Evolutionary conservation across 129 eudicot species (phyloP).

Genomic region (Kitagawia praeruptora): DNA sequence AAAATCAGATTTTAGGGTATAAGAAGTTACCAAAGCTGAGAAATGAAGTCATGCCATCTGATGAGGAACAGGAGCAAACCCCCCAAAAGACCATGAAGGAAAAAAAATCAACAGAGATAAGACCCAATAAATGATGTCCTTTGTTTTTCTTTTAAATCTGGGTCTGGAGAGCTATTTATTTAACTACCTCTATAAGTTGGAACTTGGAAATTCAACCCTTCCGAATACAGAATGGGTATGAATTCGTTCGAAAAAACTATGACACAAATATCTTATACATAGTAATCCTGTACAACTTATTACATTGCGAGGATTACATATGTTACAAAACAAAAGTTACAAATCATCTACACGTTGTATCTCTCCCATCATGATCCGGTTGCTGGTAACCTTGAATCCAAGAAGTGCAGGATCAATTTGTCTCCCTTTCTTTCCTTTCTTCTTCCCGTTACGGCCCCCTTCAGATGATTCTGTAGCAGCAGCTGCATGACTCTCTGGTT

Average conservation of each 20-base stretch:
- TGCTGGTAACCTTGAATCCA: constrained; percentile 27
- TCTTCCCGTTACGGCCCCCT: constrained; percentile 39
- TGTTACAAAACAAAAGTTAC: not conserved
- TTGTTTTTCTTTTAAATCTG: too few relatives aligned
- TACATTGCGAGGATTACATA: not conserved
- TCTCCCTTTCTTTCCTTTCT: constrained; percentile 61
- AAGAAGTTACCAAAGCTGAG: not conserved
- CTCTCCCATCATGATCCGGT: constrained; percentile 31
- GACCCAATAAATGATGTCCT: not conserved
- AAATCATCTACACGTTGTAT: constrained; percentile 21
- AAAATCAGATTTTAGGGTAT: not conserved
- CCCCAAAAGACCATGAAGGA: too few relatives aligned
- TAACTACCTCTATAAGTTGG: not conserved
- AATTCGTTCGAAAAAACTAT: not conserved
- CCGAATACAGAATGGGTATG: not conserved
- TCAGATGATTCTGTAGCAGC: constrained; percentile 30
- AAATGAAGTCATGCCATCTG: not conserved
- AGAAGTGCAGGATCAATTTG: constrained; percentile 31
- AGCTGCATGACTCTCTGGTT: constrained; percentile 18
- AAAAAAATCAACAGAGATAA: not conserved
- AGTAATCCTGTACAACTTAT: not conserved
- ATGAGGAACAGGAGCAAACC: not conserved
- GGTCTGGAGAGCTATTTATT: too few relatives aligned
- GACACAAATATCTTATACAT: not conserved
- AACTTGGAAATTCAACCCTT: too few relatives aligned